Evolutionary conservation across 164 flowering plant species (phyloP).

Genomic region (Annona cherimola): DNA sequence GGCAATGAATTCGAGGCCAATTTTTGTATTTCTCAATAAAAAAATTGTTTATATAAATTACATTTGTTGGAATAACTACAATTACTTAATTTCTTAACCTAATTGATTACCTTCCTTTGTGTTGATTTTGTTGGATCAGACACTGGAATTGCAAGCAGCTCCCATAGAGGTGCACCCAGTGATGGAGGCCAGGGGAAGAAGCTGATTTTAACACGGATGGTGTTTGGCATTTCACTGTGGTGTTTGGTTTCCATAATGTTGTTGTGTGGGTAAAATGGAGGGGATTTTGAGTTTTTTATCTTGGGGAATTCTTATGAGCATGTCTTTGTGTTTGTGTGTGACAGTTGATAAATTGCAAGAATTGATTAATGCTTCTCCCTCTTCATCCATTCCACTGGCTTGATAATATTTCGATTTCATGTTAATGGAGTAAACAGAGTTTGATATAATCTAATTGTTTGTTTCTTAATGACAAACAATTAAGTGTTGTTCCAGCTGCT

Average conservation of each 20-base stretch:
- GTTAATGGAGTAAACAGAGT: too few species aligned
- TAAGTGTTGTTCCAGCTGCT: too few species aligned
- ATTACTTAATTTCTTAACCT: too few species aligned
- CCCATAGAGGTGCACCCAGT: background rate
- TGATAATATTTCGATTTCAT: too few species aligned
- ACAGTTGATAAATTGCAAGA: background rate
- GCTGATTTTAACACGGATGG: background rate
- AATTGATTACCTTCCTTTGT: background rate
- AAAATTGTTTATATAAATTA: too few species aligned
- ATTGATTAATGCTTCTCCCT: too few species aligned
- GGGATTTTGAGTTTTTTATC: background rate
- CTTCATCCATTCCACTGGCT: too few species aligned
- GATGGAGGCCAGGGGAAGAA: background rate
- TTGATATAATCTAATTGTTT: too few species aligned
- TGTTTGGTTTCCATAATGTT: conserved; percentile 9
- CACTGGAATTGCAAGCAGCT: background rate
- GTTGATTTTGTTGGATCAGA: background rate
- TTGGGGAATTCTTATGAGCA: background rate
- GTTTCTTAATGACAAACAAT: too few species aligned
- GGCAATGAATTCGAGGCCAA: too few species aligned
- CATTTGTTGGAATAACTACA: too few species aligned
- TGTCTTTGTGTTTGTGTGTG: background rate
- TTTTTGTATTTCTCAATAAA: too few species aligned
- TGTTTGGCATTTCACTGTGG: conserved; percentile 22
- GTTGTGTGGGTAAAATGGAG: background rate